Conservation (phyloP, 176 grass and related monocot species). For the Eragrostis curvula region DNA sequence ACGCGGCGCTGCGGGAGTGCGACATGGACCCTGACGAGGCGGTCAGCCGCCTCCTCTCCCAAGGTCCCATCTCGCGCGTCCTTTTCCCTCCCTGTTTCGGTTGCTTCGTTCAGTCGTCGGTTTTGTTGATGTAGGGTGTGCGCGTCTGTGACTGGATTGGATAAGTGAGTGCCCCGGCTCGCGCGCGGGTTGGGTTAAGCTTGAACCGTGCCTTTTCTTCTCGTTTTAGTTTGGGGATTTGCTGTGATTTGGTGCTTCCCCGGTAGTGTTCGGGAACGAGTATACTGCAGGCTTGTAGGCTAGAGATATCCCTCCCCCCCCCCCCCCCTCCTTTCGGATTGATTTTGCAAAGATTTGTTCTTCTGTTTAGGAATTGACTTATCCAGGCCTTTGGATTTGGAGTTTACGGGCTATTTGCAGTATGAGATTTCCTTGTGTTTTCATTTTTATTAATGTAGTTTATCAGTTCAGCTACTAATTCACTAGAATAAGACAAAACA, state of each 20-base stretch:
- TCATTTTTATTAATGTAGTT: neutral
- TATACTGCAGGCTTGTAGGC: conserved; percentile 5
- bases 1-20: conserved; percentile 91
- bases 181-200: neutral
- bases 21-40: conserved; percentile 94
- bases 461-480: neutral
- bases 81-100: conserved; percentile 2
- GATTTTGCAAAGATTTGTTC: conserved; percentile 22
- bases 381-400: conserved; percentile 6
- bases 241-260: conserved; percentile 28
- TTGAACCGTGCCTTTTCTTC: neutral
- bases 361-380: neutral
- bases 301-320: neutral
- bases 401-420: neutral
- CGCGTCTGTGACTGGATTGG: conserved; percentile 24
- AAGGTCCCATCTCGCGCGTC: conserved; percentile 57
- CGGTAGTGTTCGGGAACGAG: neutral
- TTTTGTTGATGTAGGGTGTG: neutral
- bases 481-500: neutral
- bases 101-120: neutral
- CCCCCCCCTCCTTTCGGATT: neutral
- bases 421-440: neutral
- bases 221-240: neutral
- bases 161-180: neutral
- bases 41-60: conserved; percentile 88